Conservation (phyloP, 2,329 filamentous ascomycete species). For the Mycosphaerella sp. region DNA sequence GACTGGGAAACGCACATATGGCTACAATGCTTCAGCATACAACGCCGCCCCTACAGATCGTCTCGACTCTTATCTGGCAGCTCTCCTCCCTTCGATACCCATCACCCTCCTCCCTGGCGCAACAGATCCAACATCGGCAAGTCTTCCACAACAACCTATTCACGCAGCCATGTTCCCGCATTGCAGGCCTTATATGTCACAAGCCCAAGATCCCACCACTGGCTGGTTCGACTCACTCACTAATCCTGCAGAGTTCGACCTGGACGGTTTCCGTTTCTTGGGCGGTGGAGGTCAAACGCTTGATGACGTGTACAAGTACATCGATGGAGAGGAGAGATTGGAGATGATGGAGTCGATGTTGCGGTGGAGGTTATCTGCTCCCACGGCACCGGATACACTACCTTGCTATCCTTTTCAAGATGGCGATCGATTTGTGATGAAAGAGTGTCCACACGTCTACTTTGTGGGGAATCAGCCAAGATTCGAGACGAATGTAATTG, state of each 20-base stretch:
- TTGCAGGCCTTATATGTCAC: slow-evolving; percentile 60
- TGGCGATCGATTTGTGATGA: slow-evolving; percentile 82
- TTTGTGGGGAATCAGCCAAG: slow-evolving; percentile 60
- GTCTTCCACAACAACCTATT: slow-evolving; percentile 86
- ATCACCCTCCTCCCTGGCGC: slow-evolving; percentile 82
- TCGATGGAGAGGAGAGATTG: slow-evolving; percentile 64
- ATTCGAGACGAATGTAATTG: slow-evolving; percentile 55
- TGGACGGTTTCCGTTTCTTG: slow-evolving; percentile 83
- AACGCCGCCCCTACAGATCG: slow-evolving; percentile 78
- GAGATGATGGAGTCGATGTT: slow-evolving; percentile 94
- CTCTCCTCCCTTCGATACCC: slow-evolving; percentile 77
- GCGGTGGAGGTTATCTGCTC: slow-evolving; percentile 83
- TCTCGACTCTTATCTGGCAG: slow-evolving; percentile 74
- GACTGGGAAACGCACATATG: slow-evolving; percentile 71
- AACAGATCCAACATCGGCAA: slow-evolving; percentile 79
- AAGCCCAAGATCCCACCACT: slow-evolving; percentile 30
- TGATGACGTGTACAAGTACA: slow-evolving; percentile 88
- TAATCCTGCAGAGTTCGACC: slow-evolving; percentile 85
- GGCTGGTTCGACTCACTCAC: slow-evolving; percentile 85
- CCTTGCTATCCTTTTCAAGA: slow-evolving; percentile 98
- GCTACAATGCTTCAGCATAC: slow-evolving; percentile 84
- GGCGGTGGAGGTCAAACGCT: slow-evolving; percentile 89
- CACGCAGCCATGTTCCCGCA: slow-evolving; percentile 86
- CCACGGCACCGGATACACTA: slow-evolving; percentile 90
- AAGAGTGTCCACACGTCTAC: slow-evolving; percentile 80